phyloP scores from a whole-genome alignment of 140 eudicot genomes.

The Flaveria floridana region DNA sequence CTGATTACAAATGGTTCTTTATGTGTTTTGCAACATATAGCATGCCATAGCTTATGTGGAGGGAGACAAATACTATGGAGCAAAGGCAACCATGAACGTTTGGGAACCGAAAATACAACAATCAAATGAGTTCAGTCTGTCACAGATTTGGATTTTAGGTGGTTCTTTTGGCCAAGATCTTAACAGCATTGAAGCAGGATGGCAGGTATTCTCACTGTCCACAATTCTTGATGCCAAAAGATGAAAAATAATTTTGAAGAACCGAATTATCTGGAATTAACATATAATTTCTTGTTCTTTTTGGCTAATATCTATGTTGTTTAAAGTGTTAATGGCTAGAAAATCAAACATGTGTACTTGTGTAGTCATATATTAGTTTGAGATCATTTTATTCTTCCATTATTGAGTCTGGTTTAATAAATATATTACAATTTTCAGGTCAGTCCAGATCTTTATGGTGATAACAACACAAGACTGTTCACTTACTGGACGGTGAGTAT shows the following conservation, averaged over 20 bases:
- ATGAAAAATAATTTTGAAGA: neutral
- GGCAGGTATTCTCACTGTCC: conserved; percentile 64
- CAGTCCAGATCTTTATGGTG: conserved; percentile 97
- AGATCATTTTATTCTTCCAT: conserved; percentile 25
- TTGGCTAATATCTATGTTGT: conserved; percentile 1
- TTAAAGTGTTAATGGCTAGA: conserved; percentile 19
- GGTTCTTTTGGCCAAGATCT: conserved; percentile 98
- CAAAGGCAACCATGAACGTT: conserved; percentile 88
- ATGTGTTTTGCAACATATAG: conserved; percentile 36
- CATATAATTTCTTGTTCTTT: conserved; percentile 14
- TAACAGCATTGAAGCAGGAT: conserved; percentile 99
- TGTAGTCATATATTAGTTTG: conserved; percentile 15
- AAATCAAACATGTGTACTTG: conserved; percentile 20
- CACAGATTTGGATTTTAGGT: conserved; percentile 84
- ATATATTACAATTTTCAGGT: conserved; percentile 54
- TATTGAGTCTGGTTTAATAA: conserved; percentile 21
- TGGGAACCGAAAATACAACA: conserved; percentile 96
- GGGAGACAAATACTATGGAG: conserved; percentile 91
- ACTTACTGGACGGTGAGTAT: conserved; percentile 96
- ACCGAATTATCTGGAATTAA: neutral
- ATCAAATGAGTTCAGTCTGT: conserved; percentile 85
- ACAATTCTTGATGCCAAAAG: conserved; percentile 3
- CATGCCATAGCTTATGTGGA: conserved; percentile 95
- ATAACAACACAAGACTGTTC: conserved; percentile 89
- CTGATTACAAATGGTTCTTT: neutral